Percentiles rank a stretch among this genome's conserved stretches.
phyloP scores from a whole-genome alignment of 441 rosid genomes.

The Theobroma grandiflorum region DNA sequence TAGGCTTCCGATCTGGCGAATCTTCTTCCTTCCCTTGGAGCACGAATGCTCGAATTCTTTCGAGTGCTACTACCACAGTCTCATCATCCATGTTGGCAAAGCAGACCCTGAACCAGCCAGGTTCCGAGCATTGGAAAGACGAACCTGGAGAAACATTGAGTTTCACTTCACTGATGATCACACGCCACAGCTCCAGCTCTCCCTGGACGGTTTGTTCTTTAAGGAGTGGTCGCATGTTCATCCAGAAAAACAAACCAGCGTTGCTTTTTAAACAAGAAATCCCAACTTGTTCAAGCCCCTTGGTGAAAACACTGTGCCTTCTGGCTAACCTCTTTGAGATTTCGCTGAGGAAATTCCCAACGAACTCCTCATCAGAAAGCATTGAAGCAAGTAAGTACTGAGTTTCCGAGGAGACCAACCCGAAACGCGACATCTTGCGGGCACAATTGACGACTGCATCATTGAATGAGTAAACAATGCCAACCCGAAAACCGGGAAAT shows the following conservation, averaged over 20 bases:
- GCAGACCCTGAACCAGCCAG: conserved; percentile 74
- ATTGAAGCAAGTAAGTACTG: conserved; percentile 56
- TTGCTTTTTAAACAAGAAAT: conserved; percentile 55
- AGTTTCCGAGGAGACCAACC: conserved; percentile 63
- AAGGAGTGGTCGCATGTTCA: conserved; percentile 56
- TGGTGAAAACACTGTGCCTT: conserved; percentile 44
- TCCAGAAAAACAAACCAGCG: conserved; percentile 62
- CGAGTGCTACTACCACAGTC: conserved; percentile 47
- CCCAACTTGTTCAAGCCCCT: conserved; percentile 47
- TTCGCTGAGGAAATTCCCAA: conserved; percentile 45
- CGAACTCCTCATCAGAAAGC: conserved; percentile 55
- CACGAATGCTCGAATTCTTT: conserved; percentile 50
- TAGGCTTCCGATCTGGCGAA: conserved; percentile 26
- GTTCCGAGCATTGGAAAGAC: conserved; percentile 58
- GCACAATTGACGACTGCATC: conserved; percentile 52
- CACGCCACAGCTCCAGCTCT: conserved; percentile 53
- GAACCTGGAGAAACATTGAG: conserved; percentile 72
- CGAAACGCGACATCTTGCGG: conserved; percentile 68
- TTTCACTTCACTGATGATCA: conserved; percentile 53
- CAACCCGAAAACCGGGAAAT: conserved; percentile 63
- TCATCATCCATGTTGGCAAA: conserved; percentile 71
- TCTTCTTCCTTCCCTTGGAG: conserved; percentile 12
- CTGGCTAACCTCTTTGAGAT: conserved; percentile 51
- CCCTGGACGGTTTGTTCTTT: conserved; percentile 39
- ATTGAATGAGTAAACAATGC: conserved; percentile 62